These are phyloP conservation scores for Saccharum officinarum DNA, from an alignment of 176 grass and related monocot species.

Conservation along the genomic window DNA sequence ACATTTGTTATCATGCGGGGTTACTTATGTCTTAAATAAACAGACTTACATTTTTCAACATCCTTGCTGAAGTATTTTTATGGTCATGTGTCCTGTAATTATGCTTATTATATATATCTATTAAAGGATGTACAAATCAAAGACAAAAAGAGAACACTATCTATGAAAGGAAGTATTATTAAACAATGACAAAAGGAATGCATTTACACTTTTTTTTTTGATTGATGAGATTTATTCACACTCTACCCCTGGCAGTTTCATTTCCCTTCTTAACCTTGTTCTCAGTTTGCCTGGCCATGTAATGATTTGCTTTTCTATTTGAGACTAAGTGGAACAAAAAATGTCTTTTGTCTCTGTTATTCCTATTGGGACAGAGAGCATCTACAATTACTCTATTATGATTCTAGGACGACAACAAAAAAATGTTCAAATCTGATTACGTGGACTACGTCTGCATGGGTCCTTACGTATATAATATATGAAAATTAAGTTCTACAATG, in stretches of 20 bases:
- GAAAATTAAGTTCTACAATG: background rate
- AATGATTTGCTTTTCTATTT: background rate
- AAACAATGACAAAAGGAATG: background rate
- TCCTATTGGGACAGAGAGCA: background rate
- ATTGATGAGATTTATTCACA: background rate
- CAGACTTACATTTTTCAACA: background rate
- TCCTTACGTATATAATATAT: background rate
- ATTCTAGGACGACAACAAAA: background rate
- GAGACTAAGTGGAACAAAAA: constrained; percentile 2
- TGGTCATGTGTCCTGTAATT: background rate
- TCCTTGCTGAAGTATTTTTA: background rate
- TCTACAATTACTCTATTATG: background rate
- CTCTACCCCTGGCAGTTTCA: background rate
- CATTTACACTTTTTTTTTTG: background rate
- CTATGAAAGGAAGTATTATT: background rate
- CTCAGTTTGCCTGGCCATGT: background rate
- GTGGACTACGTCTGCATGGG: background rate
- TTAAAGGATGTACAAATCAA: background rate
- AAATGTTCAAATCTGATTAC: background rate
- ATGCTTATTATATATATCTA: background rate
- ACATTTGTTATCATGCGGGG: constrained; percentile 6
- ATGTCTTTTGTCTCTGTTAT: background rate
- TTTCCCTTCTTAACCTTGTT: background rate
- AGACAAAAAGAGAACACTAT: background rate
- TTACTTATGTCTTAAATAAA: constrained; percentile 10